These are phyloP conservation scores for Buxus sempervirens DNA, from an alignment of 164 flowering plant species.

Conservation along the genomic window DNA sequence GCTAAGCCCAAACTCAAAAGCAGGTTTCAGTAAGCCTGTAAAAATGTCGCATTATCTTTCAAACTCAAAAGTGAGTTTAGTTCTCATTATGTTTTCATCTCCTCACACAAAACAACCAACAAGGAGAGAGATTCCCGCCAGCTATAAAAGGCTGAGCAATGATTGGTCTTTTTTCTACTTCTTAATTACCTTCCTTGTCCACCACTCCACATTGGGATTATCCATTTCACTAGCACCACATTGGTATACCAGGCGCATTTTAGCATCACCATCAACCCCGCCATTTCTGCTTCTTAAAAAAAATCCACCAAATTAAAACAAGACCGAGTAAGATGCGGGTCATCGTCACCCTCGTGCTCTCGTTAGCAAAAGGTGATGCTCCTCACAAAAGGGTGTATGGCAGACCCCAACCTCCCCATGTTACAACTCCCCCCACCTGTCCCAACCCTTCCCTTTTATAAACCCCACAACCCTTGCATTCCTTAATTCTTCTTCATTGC, in stretches of 20 bases:
- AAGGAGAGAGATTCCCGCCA: constrained; percentile 22
- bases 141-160: constrained; percentile 32
- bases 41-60: too few relatives aligned
- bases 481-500: constrained; percentile 9
- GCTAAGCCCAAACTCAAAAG: too few relatives aligned
- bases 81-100: constrained; percentile 2
- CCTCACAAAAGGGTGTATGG: constrained; percentile 34
- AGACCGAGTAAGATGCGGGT: constrained; percentile 12
- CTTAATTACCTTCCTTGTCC: constrained; percentile 37
- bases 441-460: constrained; percentile 34
- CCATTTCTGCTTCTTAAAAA: constrained; percentile 7
- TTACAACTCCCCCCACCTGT: constrained; percentile 32
- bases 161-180: constrained; percentile 26
- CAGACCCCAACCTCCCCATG: constrained; percentile 45
- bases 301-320: neutral
- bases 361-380: constrained; percentile 25
- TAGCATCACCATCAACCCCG: constrained; percentile 14
- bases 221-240: too few relatives aligned
- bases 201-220: constrained; percentile 34
- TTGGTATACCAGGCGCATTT: too few relatives aligned
- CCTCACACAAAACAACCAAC: too few relatives aligned
- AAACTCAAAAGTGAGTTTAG: too few relatives aligned
- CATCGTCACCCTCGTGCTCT: constrained; percentile 26
- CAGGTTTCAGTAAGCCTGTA: too few relatives aligned
- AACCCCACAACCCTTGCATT: constrained; percentile 15